Conservation (phyloP, 2,329 filamentous ascomycete species). For the Pyrenophora teres region DNA sequence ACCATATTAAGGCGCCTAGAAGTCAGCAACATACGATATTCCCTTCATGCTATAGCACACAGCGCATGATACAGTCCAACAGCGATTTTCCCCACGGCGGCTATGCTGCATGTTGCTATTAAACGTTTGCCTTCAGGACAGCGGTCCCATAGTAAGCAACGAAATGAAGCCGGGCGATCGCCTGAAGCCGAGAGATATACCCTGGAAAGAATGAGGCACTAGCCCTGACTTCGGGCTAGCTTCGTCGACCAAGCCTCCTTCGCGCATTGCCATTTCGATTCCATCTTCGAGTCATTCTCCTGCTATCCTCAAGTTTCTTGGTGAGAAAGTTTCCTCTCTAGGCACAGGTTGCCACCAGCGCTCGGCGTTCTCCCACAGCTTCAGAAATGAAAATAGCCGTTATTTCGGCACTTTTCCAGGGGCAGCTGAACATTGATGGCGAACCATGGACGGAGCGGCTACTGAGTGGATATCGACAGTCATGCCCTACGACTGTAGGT, state of each 20-base stretch:
- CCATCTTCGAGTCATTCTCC: background rate
- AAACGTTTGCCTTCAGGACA: background rate
- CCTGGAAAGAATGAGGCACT: background rate
- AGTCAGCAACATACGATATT: too few relatives aligned
- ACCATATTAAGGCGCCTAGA: too few relatives aligned
- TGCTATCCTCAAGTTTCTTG: background rate
- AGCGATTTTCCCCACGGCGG: background rate
- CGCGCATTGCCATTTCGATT: background rate
- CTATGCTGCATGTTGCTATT: background rate
- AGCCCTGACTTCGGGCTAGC: background rate
- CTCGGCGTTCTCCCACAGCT: too few relatives aligned
- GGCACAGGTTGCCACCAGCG: too few relatives aligned
- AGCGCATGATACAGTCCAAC: too few relatives aligned
- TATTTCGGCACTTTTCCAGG: too few relatives aligned
- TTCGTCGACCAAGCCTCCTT: background rate
- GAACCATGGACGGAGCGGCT: too few relatives aligned
- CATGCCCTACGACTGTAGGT: constrained; percentile 1
- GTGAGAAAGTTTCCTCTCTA: too few relatives aligned
- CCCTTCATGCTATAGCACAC: too few relatives aligned
- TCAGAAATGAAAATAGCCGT: too few relatives aligned
- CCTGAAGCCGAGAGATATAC: background rate
- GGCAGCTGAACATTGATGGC: too few relatives aligned
- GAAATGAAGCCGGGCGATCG: constrained; percentile 13
- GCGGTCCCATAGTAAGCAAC: constrained; percentile 3
- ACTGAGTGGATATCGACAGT: too few relatives aligned